Base-by-base conservation (phyloP, 2,329 filamentous ascomycete genomes). In the Rhexocercosporidium sp. region DNA sequence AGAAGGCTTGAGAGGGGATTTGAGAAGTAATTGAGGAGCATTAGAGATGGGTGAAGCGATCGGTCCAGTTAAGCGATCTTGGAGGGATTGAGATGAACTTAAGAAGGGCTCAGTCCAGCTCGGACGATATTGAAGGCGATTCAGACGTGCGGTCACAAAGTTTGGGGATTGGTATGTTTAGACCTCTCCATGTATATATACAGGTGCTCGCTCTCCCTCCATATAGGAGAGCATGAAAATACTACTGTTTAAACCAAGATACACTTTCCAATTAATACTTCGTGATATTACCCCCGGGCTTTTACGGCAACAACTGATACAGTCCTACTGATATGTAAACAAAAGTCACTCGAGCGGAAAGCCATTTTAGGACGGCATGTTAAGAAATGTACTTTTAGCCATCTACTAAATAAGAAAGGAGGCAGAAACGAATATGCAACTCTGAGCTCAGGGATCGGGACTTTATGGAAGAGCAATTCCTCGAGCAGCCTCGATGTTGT, bases 271-370 rank as follows among this genome's bases (percentile, higher is more conserved):
- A 39, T 57, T 29, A 57, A 57, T 57, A 54, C 31, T 57, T 57
- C 3, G 53, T 57, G 53, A 37, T 57, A 57, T 37, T 39, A 57
- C 18, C 29, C 31, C 25, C 31, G 53, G 29, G 20, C 29, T 39
- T 57, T 57, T 57, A 57, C 53, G 53, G 53, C n/a, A 57, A 57
- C 31, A 57, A 57, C 53, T 57, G 31, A 57, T 39, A 57, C 18
- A 57, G 34, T 57, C 31, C 53, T 54, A 37, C 31, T 39, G n/a
- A 57, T 37, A 37, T 37, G 12, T 57, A 57, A 57, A 37, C 53
- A 57, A 57, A 57, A 57, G 53, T 57, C 20, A 39, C 31, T 57
- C 53, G 53, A 57, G 53, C 53, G n/a, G 53, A 57, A 57, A 57
- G 53, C n/a, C 31, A 57, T 57, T 57, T 57, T 34, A 57, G 18